Evolutionary conservation across 495 filamentous ascomycete genomes (phyloP), one percentile per base, ranked within the genome.

Genomic region (Xylaria curta): DNA sequence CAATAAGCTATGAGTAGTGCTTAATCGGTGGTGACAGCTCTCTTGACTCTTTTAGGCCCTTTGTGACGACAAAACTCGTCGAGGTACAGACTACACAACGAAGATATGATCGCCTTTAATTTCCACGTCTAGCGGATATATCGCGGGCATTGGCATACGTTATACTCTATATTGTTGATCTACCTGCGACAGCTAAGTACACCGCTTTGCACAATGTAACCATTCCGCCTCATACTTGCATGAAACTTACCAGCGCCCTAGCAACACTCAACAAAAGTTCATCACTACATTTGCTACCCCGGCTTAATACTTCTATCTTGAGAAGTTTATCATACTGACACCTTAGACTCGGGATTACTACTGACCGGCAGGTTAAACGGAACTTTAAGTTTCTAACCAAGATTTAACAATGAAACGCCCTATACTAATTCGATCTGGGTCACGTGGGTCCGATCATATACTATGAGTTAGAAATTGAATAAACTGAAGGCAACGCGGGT

Each of bases 211-310:
- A 40, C 31, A 60, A n/a, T 38, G 33, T 38, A 31, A 19, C n/a
- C 5, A 36, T 31, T 21, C 19, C 3, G 58, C 17, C 4, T 38
- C 33, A 40, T 12, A 21, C 58, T 60, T 60, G 58, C 10, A 40
- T 60, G 58, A 60, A 60, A 40, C 33, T 38, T 6, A 26, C 31
- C 7, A 38, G 56, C 10, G 17, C 17, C 31, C n/a, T 2, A 2
- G 56, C 17, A 38, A 60, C 56, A 58, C 28, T 56, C 26, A 56
- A 56, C 24, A 56, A 56, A 31, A 56, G 54, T 15, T 59, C 56
- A 38, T 12, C 31, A 21, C 17, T 24, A 19, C 9, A 1, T 28
- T 58, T 58, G 54, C 3, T 58, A 58, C 31, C 26, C 54, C 19
- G 5, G n/a, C 19, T 49, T 49, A 58, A 15, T 38, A 38, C 36